A percentile compares a stretch with the other conserved stretches of the same genome.
Conservation (phyloP, 495 filamentous ascomycete genomes). For the Lichenothelia convexa region DNA sequence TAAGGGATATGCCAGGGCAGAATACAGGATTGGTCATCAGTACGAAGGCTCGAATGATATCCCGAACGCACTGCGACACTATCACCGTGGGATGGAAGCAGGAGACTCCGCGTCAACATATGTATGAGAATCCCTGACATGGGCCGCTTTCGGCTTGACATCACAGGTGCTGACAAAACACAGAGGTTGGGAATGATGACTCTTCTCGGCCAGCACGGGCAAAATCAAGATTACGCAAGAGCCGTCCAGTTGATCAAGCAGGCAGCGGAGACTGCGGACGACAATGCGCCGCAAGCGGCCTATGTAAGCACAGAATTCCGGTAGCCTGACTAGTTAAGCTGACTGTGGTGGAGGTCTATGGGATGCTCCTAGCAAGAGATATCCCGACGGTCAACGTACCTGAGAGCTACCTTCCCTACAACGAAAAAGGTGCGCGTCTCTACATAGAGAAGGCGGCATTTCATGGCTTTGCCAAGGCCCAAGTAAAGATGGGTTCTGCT, state of each 20-base stretch:
- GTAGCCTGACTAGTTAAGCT: too few species aligned
- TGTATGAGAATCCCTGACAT: too few species aligned
- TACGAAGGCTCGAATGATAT: constrained; percentile 87
- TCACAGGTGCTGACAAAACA: too few species aligned
- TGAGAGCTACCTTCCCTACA: constrained; percentile 49
- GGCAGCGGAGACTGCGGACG: constrained; percentile 77
- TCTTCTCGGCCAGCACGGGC: constrained; percentile 79
- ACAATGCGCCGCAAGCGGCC: constrained; percentile 93
- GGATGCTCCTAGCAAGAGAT: constrained; percentile 83
- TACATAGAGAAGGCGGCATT: constrained; percentile 96
- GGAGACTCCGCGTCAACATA: constrained; percentile 90
- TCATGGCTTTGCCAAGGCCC: constrained; percentile 89
- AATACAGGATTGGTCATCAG: constrained; percentile 97
- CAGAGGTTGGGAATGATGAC: constrained; percentile 97
- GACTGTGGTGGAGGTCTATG: too few species aligned
- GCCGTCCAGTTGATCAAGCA: constrained; percentile 66
- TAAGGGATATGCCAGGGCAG: constrained; percentile 77
- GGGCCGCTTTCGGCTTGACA: too few species aligned
- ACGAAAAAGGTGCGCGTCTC: constrained; percentile 54
- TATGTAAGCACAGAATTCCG: too few species aligned
- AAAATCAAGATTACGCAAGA: constrained; percentile 56
- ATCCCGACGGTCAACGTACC: constrained; percentile 75
- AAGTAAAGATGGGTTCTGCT: constrained; percentile 90
- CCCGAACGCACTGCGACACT: constrained; percentile 77
- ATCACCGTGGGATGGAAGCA: constrained; percentile 54